phyloP scores from a whole-genome alignment of 202 grass and related monocot genomes.

The Hordeum pubiflorum region DNA sequence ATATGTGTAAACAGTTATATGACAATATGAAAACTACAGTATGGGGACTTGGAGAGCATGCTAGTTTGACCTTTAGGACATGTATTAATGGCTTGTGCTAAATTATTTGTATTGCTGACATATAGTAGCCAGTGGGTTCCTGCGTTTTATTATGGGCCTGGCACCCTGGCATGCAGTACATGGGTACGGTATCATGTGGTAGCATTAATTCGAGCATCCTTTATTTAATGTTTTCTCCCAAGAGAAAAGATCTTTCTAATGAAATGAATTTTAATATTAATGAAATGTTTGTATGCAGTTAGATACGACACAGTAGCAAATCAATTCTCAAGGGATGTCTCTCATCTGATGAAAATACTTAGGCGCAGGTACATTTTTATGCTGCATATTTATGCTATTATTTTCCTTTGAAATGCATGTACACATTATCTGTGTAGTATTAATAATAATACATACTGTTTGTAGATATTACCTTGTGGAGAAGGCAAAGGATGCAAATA shows the following conservation, averaged over 20 bases:
- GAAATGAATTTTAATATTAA: neutral
- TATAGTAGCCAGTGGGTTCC: neutral
- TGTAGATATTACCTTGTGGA: conserved; percentile 97
- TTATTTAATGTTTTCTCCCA: neutral
- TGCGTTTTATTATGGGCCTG: neutral
- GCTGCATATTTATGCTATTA: neutral
- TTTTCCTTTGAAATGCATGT: neutral
- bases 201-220: neutral
- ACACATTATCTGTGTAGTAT: neutral
- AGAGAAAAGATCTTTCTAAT: conserved; percentile 1
- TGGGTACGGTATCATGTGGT: neutral
- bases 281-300: conserved; percentile 44
- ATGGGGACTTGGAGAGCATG: neutral
- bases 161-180: neutral
- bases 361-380: conserved; percentile 58
- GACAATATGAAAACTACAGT: neutral
- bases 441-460: conserved; percentile 3
- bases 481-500: conserved; percentile 97
- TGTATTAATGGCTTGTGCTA: neutral
- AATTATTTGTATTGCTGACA: neutral
- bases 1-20: neutral
- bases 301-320: conserved; percentile 71
- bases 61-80: conserved; percentile 8
- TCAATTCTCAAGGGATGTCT: conserved; percentile 47
- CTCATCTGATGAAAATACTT: conserved; percentile 78